A percentile compares a stretch with the other conserved stretches of the same genome.
Evolutionary conservation across 2,329 filamentous ascomycete genomes (phyloP).

Genomic region (Talaromyces pinophilus): DNA sequence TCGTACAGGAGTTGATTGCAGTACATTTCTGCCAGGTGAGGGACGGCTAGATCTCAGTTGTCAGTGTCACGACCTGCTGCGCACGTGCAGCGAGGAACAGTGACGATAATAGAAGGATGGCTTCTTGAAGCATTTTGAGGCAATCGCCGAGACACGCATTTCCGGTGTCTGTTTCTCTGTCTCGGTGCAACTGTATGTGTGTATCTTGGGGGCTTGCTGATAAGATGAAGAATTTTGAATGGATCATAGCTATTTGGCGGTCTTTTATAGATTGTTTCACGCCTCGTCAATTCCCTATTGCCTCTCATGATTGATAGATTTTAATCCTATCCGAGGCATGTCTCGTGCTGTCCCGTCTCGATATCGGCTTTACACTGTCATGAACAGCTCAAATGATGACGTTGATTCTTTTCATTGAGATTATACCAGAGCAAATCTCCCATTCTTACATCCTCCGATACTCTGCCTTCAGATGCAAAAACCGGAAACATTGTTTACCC

Average conservation of each 20-base stretch:
- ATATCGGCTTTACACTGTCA: not conserved
- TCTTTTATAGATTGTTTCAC: not conserved
- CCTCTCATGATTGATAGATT: not conserved
- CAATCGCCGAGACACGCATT: not conserved
- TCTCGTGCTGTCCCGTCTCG: not conserved
- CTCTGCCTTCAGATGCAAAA: not conserved
- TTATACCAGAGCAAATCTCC: not conserved
- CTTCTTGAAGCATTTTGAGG: not conserved
- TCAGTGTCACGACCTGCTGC: not conserved
- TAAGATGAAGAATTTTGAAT: not conserved
- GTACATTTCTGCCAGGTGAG: not conserved
- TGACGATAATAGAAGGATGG: not conserved
- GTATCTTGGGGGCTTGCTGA: not conserved
- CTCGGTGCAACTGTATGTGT: not conserved
- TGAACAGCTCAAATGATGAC: not conserved
- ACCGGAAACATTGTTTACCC: not conserved
- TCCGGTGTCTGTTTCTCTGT: not conserved
- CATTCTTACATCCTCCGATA: not conserved
- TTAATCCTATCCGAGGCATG: not conserved
- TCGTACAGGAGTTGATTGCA: not conserved
- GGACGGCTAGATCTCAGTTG: not conserved
- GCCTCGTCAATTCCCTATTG: not conserved
- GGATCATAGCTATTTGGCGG: too few species aligned
- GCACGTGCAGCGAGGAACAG: not conserved
- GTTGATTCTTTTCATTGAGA: not conserved